Evolutionary conservation across 495 filamentous ascomycete genomes (phyloP).

Genomic region (Penicillium malachiteum): DNA sequence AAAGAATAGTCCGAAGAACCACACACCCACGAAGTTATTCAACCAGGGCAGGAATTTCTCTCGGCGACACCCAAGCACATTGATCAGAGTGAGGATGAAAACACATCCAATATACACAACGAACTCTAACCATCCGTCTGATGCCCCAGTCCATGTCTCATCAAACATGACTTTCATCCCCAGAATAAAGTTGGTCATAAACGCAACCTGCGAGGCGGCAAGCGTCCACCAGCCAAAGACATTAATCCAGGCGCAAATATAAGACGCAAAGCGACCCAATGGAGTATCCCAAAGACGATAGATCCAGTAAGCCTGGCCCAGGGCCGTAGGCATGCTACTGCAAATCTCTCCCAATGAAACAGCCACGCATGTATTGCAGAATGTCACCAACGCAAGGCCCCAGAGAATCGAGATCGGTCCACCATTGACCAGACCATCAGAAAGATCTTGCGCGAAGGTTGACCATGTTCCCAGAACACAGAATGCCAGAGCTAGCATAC

Average conservation of each 20-base stretch:
- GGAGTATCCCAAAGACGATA: slow-evolving; percentile 38
- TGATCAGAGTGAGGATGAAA: slow-evolving; percentile 37
- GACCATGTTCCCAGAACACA: slow-evolving; percentile 49
- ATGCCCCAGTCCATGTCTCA: slow-evolving; percentile 35
- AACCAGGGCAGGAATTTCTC: slow-evolving; percentile 42
- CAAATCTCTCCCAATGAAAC: slow-evolving; percentile 46
- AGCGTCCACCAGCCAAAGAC: slow-evolving; percentile 51
- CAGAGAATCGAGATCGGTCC: slow-evolving; percentile 47
- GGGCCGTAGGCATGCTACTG: slow-evolving; percentile 46
- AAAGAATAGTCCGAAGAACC: slow-evolving; percentile 43
- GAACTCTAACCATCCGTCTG: slow-evolving; percentile 43
- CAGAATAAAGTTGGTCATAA: slow-evolving; percentile 48
- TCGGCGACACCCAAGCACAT: slow-evolving; percentile 41
- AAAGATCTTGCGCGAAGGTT: slow-evolving; percentile 45
- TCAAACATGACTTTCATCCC: slow-evolving; percentile 49
- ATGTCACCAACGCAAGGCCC: slow-evolving; percentile 43
- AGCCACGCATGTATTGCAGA: slow-evolving; percentile 46
- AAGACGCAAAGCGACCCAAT: slow-evolving; percentile 38
- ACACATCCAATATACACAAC: slow-evolving; percentile 42
- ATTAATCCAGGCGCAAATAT: slow-evolving; percentile 51
- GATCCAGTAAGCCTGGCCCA: slow-evolving; percentile 48
- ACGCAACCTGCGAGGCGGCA: slow-evolving; percentile 44
- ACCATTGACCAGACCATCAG: slow-evolving; percentile 44
- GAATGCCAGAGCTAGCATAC: slow-evolving; percentile 45
- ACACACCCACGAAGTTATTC: slow-evolving; percentile 47